Percentiles rank a stretch among this genome's conserved stretches.
Conservation (phyloP, 179 eudicot genomes). For the Actinidia chinensis region DNA sequence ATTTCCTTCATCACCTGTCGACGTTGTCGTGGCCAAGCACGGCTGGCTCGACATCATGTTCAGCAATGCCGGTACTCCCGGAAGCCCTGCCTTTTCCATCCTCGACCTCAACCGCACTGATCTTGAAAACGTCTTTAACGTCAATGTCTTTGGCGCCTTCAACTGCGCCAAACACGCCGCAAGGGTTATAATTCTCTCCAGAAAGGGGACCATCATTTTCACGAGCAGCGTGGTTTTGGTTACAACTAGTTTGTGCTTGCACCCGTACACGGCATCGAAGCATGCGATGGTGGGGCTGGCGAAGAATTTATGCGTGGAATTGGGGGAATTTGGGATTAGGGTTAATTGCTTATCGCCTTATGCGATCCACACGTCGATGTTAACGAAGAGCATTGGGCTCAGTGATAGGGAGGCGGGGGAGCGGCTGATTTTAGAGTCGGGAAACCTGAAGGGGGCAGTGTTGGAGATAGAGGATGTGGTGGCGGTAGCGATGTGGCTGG, state of each 20-base stretch:
- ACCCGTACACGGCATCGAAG: background rate
- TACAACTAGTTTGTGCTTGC: background rate
- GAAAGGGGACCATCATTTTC: background rate
- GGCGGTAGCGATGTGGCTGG: background rate
- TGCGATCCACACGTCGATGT: background rate
- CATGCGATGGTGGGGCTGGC: background rate
- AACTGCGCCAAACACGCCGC: conserved; percentile 6
- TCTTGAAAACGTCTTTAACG: background rate
- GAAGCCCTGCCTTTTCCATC: background rate
- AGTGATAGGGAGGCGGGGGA: background rate
- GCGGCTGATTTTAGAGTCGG: background rate
- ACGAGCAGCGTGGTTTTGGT: background rate
- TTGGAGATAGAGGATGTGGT: background rate
- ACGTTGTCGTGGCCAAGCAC: background rate
- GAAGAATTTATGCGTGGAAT: background rate
- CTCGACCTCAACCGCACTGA: background rate
- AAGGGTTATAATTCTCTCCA: background rate
- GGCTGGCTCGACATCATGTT: background rate
- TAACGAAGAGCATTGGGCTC: background rate
- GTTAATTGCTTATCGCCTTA: background rate
- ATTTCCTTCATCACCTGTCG: background rate
- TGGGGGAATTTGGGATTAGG: background rate
- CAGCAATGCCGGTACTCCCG: background rate
- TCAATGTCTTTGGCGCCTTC: background rate
- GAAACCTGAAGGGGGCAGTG: background rate